Evolutionary conservation across 306 rosid species (phyloP).

Genomic region (Styphnolobium japonicum): DNA sequence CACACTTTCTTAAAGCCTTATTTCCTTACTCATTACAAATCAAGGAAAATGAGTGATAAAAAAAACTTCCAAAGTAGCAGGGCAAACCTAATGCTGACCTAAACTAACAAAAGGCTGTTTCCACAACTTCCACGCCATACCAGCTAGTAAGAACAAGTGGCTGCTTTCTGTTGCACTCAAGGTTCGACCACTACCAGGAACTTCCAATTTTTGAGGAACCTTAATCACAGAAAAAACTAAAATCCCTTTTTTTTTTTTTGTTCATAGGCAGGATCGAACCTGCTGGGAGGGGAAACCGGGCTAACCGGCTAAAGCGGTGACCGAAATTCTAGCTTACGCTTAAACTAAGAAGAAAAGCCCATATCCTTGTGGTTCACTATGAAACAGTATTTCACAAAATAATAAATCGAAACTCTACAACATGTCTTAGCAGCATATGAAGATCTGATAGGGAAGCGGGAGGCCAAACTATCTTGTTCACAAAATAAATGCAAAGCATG

Average conservation of each 20-base stretch:
- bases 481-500: neutral
- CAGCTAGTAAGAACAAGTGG: too few species aligned
- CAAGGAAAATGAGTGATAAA: neutral
- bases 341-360: neutral
- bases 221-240: too few species aligned
- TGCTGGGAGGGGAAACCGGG: too few species aligned
- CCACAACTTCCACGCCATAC: neutral
- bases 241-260: too few species aligned
- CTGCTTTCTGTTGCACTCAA: too few species aligned
- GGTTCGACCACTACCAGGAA: too few species aligned
- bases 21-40: conserved; percentile 11
- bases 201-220: too few species aligned
- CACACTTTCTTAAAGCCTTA: neutral
- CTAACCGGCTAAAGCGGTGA: too few species aligned
- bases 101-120: neutral
- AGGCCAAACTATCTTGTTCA: neutral
- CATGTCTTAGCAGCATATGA: neutral
- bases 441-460: neutral
- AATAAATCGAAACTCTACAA: neutral
- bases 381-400: conserved; percentile 13
- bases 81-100: neutral
- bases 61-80: neutral
- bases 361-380: neutral
- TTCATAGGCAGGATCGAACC: too few species aligned
- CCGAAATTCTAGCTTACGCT: neutral